phyloP scores from a whole-genome alignment of 106 monocot genomes.

The Gastrodia elata region DNA sequence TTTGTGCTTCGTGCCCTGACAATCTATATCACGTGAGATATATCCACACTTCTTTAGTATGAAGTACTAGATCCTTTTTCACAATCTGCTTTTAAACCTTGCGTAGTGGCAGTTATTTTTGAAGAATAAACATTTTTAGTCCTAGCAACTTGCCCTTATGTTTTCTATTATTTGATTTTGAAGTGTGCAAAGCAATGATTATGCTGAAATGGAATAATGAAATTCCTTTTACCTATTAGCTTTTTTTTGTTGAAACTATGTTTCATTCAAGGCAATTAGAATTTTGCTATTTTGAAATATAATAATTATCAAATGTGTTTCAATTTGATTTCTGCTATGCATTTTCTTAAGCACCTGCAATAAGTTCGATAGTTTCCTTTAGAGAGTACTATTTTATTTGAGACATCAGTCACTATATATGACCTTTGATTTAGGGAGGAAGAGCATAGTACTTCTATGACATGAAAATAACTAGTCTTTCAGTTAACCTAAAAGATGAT shows the following conservation, averaged over 20 bases:
- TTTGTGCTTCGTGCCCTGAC: not conserved
- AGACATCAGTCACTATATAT: not conserved
- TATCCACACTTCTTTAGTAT: no score
- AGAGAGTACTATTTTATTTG: not conserved
- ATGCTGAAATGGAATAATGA: constrained; percentile 3
- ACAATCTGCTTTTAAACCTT: not conserved
- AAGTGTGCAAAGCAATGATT: not conserved
- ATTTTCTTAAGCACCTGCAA: not conserved
- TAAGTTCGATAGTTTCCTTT: not conserved
- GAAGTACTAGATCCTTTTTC: not conserved
- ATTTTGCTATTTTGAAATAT: not conserved
- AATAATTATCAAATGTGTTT: constrained; percentile 1
- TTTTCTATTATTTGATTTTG: not conserved
- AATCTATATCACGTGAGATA: not conserved
- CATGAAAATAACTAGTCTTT: not conserved
- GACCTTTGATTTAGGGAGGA: not conserved
- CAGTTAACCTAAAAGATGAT: not conserved
- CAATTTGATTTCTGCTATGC: not conserved
- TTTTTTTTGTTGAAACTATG: not conserved
- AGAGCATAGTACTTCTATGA: no score
- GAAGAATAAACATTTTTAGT: not conserved
- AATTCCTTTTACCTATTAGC: not conserved
- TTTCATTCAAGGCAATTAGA: not conserved
- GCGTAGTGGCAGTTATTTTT: not conserved
- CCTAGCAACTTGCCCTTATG: not conserved